Evolutionary conservation across 306 rosid genomes (phyloP).

Genomic region (Rubus idaeus): DNA sequence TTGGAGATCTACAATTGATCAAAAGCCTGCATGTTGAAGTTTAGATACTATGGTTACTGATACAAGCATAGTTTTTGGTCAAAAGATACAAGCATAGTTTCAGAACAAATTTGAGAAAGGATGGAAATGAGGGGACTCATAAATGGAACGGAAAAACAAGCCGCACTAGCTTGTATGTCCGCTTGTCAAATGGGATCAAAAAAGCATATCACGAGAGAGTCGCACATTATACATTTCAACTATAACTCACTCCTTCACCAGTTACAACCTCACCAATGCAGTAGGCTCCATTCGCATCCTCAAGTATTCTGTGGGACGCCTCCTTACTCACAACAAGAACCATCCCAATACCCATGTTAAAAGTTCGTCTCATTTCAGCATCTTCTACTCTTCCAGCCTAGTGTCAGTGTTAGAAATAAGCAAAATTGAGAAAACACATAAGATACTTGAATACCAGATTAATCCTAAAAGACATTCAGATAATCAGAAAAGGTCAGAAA

Average conservation of each 20-base stretch:
- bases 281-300: slow-evolving; percentile 40
- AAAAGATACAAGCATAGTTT: neutral
- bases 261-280: slow-evolving; percentile 67
- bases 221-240: slow-evolving; percentile 3
- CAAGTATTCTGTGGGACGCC: slow-evolving; percentile 48
- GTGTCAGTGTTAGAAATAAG: slow-evolving; percentile 7
- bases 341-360: slow-evolving; percentile 96
- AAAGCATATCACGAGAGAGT: neutral
- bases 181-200: neutral
- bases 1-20: too few relatives aligned
- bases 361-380: slow-evolving; percentile 76
- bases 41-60: too few relatives aligned
- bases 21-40: too few relatives aligned
- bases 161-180: slow-evolving; percentile 1
- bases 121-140: neutral
- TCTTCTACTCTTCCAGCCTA: slow-evolving; percentile 77
- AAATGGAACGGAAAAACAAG: neutral
- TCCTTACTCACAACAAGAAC: slow-evolving; percentile 75
- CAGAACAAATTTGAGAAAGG: neutral
- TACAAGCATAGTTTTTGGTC: neutral
- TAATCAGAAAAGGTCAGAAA: neutral
- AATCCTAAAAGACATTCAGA: neutral
- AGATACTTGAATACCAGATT: neutral
- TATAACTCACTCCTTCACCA: slow-evolving; percentile 57
- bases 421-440: neutral